Evolutionary conservation across 2,329 filamentous ascomycete species (phyloP), one percentile per base, ranked within the genome.

Genomic region (Trichoderma koningii): DNA sequence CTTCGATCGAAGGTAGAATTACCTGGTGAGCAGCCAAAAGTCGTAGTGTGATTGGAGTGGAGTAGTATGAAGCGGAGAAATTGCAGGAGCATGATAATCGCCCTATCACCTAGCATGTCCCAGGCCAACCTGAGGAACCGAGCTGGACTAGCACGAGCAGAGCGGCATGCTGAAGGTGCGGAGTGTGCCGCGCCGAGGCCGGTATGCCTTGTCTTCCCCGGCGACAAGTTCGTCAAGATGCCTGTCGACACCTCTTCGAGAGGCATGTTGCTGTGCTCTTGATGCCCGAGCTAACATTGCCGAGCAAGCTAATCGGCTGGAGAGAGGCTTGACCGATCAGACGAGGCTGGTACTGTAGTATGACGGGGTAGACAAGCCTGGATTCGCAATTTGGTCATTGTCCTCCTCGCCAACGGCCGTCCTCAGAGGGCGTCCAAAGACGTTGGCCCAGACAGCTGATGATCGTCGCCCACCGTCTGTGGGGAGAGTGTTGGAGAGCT

Each of bases 41-140:
- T 15, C 5, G 56, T n/a, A 59, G 15, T 52, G 28, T 15, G 0
- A 53, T 26, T 17, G 41, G 41, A 34, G 61, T 64, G 61, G 61
- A 51, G 61, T 14, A 34, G 50, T 28, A 45, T 34, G 19, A 52
- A 42, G 62, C 62, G 47, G 62, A 64, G 53, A 64, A 59, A 64
- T 64, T 57, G 62, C 62, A 57, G 55, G 62, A 64, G 62, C 53
- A 50, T 64, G 62, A 38, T 6, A 52, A 28, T 64, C 55, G 53
- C 53, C 60, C 53, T 56, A 64, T 64, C 62, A 57, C 53, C 47
- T 55, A 64, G 59, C 55, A 64, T 45, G 59, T 53, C 52, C 52
- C 52, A 52, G 45, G 61, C 51, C 44, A 64, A 56, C 51, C 51
- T 56, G 52, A 64, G 53, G 55, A 45, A 59, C 34, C 21, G 53